Conservation (phyloP, 1,284 basidiomycete genomes). For the Abortiporus biennis region DNA sequence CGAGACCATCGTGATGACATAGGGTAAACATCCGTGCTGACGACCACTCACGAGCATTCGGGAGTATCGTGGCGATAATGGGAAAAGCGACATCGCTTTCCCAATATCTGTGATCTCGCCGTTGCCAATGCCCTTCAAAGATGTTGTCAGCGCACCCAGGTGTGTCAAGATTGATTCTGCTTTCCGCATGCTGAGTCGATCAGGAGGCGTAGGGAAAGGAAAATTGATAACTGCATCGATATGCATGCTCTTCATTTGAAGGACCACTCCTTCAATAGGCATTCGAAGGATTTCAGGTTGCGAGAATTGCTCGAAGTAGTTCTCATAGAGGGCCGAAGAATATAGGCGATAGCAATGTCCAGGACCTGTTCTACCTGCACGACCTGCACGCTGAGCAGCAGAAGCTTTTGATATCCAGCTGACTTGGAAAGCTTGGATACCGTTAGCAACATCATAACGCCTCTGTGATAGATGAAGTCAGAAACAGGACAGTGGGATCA, state of each 20-base stretch:
- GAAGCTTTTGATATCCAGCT: conserved; percentile 76
- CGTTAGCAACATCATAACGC: conserved; percentile 52
- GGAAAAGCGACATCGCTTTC: conserved; percentile 88
- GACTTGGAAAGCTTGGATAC: conserved; percentile 69
- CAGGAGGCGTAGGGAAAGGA: conserved; percentile 96
- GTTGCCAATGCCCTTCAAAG: conserved; percentile 30
- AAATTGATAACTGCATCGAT: conserved; percentile 97
- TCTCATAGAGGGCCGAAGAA: conserved; percentile 78
- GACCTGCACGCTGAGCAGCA: conserved; percentile 66
- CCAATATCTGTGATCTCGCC: conserved; percentile 86
- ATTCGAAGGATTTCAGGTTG: conserved; percentile 92
- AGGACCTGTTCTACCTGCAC: conserved; percentile 74
- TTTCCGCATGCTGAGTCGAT: conserved; percentile 69
- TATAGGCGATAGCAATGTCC: conserved; percentile 79
- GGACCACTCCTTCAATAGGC: conserved; percentile 94
- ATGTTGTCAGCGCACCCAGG: conserved; percentile 73
- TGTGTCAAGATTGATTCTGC: conserved; percentile 81
- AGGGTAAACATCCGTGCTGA: conserved; percentile 89
- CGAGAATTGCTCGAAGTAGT: conserved; percentile 86
- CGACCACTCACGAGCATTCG: conserved; percentile 92
- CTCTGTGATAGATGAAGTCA: conserved; percentile 28
- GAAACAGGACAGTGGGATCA: conserved; percentile 2
- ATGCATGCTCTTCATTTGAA: conserved; percentile 99
- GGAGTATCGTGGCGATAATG: conserved; percentile 88
- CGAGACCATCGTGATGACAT: conserved; percentile 89